phyloP scores from a whole-genome alignment of 768 basidiomycete species.

The Fistulinella prunicolor region DNA sequence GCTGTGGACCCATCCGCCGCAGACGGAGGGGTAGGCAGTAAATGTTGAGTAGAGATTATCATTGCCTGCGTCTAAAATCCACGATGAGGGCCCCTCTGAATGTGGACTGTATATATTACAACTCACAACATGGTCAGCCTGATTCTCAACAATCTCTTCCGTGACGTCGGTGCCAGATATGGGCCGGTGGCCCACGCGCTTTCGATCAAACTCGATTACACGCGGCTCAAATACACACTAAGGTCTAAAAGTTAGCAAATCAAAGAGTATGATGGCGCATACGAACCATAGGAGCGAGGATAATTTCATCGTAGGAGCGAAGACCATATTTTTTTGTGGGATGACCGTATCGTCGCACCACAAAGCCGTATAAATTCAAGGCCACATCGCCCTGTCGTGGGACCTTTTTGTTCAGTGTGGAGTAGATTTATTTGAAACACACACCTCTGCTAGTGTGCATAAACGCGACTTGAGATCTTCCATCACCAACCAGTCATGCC shows the following conservation, averaged over 20 bases:
- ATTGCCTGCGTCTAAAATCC: constrained; percentile 78
- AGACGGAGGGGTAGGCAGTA: constrained; percentile 46
- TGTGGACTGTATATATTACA: background rate
- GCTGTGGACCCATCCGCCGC: constrained; percentile 25
- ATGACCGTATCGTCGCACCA: constrained; percentile 71
- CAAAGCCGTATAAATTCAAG: constrained; percentile 86
- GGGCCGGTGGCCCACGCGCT: constrained; percentile 50
- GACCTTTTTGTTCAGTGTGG: constrained; percentile 3
- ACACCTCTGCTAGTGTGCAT: constrained; percentile 86
- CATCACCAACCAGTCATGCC: constrained; percentile 88
- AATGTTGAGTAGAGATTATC: constrained; percentile 85
- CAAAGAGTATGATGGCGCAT: background rate
- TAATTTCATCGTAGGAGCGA: constrained; percentile 92
- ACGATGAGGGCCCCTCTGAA: constrained; percentile 3
- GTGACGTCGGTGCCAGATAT: constrained; percentile 60
- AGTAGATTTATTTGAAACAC: constrained; percentile 18
- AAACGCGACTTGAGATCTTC: constrained; percentile 85
- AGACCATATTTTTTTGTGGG: constrained; percentile 85
- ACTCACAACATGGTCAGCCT: constrained; percentile 51
- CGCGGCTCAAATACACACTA: constrained; percentile 94
- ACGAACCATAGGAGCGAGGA: constrained; percentile 88
- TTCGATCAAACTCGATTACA: constrained; percentile 84
- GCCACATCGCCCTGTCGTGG: constrained; percentile 76
- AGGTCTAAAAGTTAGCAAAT: background rate
- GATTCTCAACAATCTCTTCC: constrained; percentile 68